phyloP scores from a whole-genome alignment of 2,329 filamentous ascomycete species.

The Penicillium janthinellum region DNA sequence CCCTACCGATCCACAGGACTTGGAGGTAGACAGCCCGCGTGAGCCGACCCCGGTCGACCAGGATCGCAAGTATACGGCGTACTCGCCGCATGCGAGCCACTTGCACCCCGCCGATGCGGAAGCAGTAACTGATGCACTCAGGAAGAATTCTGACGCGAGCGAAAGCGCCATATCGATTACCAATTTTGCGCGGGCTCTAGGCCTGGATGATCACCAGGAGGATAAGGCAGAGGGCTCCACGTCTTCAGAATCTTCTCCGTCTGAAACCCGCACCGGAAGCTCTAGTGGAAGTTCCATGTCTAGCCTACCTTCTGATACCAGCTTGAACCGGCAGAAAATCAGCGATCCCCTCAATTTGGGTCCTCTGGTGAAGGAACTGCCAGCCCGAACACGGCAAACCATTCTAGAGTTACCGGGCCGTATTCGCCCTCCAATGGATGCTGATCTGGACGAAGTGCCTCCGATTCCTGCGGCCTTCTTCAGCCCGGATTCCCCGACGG shows the following conservation, averaged over 20 bases:
- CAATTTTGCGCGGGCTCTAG: conserved; percentile 43
- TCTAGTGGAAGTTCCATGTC: conserved; percentile 66
- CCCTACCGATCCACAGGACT: conserved; percentile 25
- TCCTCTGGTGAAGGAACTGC: conserved; percentile 58
- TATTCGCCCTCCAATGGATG: conserved; percentile 26
- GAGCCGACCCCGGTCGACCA: conserved; percentile 17
- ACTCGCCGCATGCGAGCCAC: conserved; percentile 14
- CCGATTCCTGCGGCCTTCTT: conserved; percentile 35
- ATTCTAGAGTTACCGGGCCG: conserved; percentile 41
- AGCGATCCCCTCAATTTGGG: conserved; percentile 49
- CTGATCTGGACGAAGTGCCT: conserved; percentile 31
- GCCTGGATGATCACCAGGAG: conserved; percentile 62
- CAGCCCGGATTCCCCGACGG: conserved; percentile 52
- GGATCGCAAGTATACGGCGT: conserved; percentile 25
- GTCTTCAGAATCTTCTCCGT: conserved; percentile 64
- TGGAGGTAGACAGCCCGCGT: conserved; percentile 20
- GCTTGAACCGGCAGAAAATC: conserved; percentile 33
- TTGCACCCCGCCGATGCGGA: conserved; percentile 27
- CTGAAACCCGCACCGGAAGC: conserved; percentile 61
- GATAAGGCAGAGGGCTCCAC: conserved; percentile 67
- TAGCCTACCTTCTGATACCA: conserved; percentile 54
- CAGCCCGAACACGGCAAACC: conserved; percentile 32
- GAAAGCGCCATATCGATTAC: conserved; percentile 40
- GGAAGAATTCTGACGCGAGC: conserved; percentile 35
- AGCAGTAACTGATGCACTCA: conserved; percentile 9